phyloP scores from a whole-genome alignment of 139 green algal species.

The Picochlorum costavermella region DNA sequence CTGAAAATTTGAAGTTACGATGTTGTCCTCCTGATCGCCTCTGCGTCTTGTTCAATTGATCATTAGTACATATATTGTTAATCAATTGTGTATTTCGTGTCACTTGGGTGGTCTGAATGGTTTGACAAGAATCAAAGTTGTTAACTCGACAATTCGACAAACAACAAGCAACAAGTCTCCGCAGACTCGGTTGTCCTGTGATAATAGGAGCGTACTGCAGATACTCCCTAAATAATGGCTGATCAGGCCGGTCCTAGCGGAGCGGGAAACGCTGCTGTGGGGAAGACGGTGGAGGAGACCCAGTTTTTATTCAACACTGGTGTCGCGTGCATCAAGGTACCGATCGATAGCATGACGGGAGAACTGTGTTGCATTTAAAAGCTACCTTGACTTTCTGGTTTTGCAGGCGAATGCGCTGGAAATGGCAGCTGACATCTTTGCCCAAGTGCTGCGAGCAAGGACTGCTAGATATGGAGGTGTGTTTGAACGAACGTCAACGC shows the following conservation, averaged over 20 bases:
- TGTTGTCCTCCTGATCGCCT: no score
- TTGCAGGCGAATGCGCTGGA: constrained; percentile 40
- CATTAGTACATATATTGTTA: no score
- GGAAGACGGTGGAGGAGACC: constrained; percentile 6
- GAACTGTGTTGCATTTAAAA: not conserved
- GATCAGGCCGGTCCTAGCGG: constrained; percentile 7
- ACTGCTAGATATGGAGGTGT: constrained; percentile 32
- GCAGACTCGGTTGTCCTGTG: no score
- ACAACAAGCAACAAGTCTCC: no score
- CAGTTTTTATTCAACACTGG: constrained; percentile 17
- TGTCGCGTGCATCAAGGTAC: constrained; percentile 25
- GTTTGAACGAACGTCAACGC: not conserved
- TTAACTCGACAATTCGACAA: no score
- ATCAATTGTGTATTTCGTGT: no score
- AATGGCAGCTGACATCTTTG: constrained; percentile 39
- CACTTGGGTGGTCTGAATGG: no score
- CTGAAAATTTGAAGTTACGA: constrained; percentile 8
- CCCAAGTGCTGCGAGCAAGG: constrained; percentile 28
- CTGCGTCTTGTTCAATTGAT: no score
- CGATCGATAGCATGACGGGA: not conserved
- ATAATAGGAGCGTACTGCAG: no score
- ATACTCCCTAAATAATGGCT: not conserved
- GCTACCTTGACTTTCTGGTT: not conserved
- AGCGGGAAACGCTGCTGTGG: not conserved
- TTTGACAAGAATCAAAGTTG: no score